Base-by-base conservation (phyloP, 2,329 filamentous ascomycete genomes). In the Cyphellophora attinorum region DNA sequence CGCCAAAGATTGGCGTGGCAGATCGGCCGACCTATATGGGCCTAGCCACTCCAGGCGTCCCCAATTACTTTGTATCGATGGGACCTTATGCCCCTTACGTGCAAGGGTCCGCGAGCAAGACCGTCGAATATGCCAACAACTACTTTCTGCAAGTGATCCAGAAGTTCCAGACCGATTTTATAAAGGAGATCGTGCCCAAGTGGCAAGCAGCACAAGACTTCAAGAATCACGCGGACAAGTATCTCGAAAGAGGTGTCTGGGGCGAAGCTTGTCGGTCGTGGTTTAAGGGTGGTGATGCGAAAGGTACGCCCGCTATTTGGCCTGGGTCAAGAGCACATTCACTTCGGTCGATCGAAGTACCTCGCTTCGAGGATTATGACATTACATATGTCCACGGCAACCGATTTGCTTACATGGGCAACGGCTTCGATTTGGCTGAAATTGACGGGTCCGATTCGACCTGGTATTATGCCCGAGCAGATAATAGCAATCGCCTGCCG, bases 31-130 rank as follows among this genome's bases (percentile, higher is more conserved):
- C 47, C 1, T 55, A 55, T 35, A 41, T 54, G 10, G 32, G 30
- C 2, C 21, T 53, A 10, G 34, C 32, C 13, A 37, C 37, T 11
- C 21, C 36, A 4, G 40, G 44, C 11, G 49, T 52, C 35, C 54
- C 56, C 1, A 59, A 59, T 19, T 56, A 53, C 31, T 49, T 58
- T 16, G 47, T 47, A 13, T 51, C 52, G 30, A 38, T 44, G 4
- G 55, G 53, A 1, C 53, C 53, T 4, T 51, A 48, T 19, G 38
- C 31, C 11, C 45, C 45, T 5, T 42, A 40, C 8, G 42, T 41
- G 0, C 46, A 57, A 32, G 54, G 52, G 3, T 46, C 45, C 6
- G 21, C 54, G 3, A 17, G 50, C 6, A 34, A 40, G 16, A 35
- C 27, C 5, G 41, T 54, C 17, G 40, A 39, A 11, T 49, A 41